Percentiles rank a stretch among this genome's conserved stretches.
Evolutionary conservation across 2,329 filamentous ascomycete genomes (phyloP).

Genomic region (Fusarium armeniacum): DNA sequence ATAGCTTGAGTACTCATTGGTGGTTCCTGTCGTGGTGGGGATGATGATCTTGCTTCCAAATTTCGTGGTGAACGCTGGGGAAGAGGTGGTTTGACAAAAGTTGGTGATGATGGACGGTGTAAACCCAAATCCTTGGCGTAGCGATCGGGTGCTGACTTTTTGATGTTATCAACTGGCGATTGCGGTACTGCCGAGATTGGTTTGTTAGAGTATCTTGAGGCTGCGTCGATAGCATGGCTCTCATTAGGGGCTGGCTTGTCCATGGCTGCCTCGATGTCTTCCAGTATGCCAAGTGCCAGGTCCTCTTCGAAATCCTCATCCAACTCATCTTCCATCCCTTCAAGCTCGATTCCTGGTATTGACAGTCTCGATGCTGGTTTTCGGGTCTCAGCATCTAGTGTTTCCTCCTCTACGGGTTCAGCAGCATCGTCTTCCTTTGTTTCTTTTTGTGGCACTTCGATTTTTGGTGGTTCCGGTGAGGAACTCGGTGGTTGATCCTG

Average conservation of each 20-base stretch:
- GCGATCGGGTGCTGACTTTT: constrained; percentile 10
- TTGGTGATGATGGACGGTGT: constrained; percentile 15
- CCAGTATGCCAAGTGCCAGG: constrained; percentile 46
- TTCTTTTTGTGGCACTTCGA: not conserved
- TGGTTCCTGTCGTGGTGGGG: constrained; percentile 44
- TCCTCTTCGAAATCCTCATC: constrained; percentile 49
- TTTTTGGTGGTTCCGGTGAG: not conserved
- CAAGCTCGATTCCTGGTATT: constrained; percentile 14
- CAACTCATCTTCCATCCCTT: constrained; percentile 47
- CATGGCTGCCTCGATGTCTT: constrained; percentile 42
- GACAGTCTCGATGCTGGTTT: not conserved
- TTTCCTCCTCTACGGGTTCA: not conserved
- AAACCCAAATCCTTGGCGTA: constrained; percentile 45
- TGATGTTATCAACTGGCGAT: not conserved
- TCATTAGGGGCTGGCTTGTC: constrained; percentile 4
- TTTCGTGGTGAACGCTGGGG: constrained; percentile 7
- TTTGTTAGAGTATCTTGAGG: not conserved
- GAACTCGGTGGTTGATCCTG: not conserved
- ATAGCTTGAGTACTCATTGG: constrained; percentile 67
- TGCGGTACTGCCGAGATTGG: not conserved
- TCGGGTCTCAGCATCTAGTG: not conserved
- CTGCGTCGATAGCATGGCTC: not conserved
- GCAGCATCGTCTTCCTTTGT: not conserved
- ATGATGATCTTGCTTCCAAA: constrained; percentile 31
- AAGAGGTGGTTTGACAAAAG: constrained; percentile 8